phyloP scores from a whole-genome alignment of 164 flowering plant genomes.

The Nymphaea colorata region DNA sequence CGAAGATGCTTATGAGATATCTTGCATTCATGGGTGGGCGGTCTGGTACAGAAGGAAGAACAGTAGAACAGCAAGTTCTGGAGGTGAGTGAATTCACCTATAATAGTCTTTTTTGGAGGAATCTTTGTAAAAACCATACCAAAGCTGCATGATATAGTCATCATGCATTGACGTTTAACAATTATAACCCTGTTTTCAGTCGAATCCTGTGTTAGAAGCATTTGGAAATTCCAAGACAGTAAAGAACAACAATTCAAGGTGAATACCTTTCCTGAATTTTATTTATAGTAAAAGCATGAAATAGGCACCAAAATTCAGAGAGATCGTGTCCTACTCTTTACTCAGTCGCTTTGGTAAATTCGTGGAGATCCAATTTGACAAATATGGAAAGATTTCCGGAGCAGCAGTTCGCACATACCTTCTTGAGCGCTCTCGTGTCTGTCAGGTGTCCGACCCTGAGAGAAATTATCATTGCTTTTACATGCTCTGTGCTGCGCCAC shows the following conservation, averaged over 20 bases:
- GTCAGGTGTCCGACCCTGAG: conserved; percentile 77
- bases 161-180: background rate
- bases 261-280: conserved; percentile 1
- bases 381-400: conserved; percentile 68
- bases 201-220: conserved; percentile 86
- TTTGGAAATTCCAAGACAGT: conserved; percentile 86
- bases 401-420: conserved; percentile 81
- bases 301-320: background rate
- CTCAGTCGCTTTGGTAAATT: conserved; percentile 87
- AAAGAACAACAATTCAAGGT: conserved; percentile 88
- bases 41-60: conserved; percentile 68
- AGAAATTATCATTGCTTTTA: conserved; percentile 84
- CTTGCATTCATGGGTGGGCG: conserved; percentile 94
- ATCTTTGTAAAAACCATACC: background rate
- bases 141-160: no score
- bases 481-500: conserved; percentile 88
- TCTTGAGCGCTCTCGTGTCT: conserved; percentile 79
- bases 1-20: conserved; percentile 86
- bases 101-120: background rate
- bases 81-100: conserved; percentile 32
- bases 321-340: background rate
- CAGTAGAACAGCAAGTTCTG: conserved; percentile 82
- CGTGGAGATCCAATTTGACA: conserved; percentile 80
- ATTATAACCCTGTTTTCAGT: conserved; percentile 26
- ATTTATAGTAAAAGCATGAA: background rate